Evolutionary conservation across 495 filamentous ascomycete genomes (phyloP).

Genomic region (Lasiosphaeria ovina): DNA sequence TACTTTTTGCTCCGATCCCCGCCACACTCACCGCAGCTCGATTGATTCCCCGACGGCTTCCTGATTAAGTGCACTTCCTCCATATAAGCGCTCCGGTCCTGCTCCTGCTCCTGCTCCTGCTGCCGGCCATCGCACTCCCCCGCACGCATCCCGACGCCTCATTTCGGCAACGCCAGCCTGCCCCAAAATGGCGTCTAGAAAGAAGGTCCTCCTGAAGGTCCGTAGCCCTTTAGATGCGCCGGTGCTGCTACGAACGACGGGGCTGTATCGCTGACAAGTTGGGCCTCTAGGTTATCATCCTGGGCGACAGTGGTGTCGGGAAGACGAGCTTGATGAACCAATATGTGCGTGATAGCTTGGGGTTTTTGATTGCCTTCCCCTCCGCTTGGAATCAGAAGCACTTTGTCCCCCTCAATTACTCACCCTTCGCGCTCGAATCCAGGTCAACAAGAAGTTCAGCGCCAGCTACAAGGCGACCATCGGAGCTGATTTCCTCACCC

Average conservation of each 20-base stretch:
- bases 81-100: too few species aligned
- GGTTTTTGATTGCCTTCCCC: neutral
- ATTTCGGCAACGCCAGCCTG: neutral
- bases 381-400: too few species aligned
- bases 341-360: constrained; percentile 73
- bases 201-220: constrained; percentile 98
- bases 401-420: neutral
- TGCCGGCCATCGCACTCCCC: constrained; percentile 1
- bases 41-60: too few species aligned
- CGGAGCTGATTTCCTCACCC: constrained; percentile 97
- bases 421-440: constrained; percentile 8
- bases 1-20: constrained; percentile 4
- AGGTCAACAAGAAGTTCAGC: constrained; percentile 99
- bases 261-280: constrained; percentile 5
- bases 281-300: constrained; percentile 79
- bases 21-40: neutral
- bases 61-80: too few species aligned
- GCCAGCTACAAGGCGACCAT: constrained; percentile 99
- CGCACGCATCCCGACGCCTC: constrained; percentile 7
- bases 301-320: constrained; percentile 96
- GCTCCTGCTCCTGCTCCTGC: too few species aligned
- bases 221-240: constrained; percentile 7
- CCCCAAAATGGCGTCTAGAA: constrained; percentile 75
- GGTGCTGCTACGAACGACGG: neutral
- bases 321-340: constrained; percentile 99